Conservation (phyloP, 768 basidiomycete genomes). For the Hypholoma sublateritium region DNA sequence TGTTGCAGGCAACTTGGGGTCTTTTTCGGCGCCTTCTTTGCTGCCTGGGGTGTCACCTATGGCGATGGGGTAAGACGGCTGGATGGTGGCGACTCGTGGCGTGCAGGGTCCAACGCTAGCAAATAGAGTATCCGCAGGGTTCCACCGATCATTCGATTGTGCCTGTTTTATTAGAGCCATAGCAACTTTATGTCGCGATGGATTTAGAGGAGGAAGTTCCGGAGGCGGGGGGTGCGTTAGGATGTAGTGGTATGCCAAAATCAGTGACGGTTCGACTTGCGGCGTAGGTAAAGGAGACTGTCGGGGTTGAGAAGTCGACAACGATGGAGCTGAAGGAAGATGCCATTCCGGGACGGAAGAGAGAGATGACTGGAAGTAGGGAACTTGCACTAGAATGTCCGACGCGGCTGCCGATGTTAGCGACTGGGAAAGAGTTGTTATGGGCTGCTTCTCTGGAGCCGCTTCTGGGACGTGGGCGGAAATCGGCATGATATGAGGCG, state of each 20-base stretch:
- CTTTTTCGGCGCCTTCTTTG: slow-evolving; percentile 43
- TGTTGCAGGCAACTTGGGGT: slow-evolving; percentile 52
- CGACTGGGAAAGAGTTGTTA: slow-evolving; percentile 39
- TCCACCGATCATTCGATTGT: slow-evolving; percentile 64
- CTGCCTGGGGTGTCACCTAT: slow-evolving; percentile 27
- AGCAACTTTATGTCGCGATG: slow-evolving; percentile 72
- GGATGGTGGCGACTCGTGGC: slow-evolving; percentile 62
- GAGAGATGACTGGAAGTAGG: slow-evolving; percentile 73
- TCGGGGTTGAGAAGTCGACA: slow-evolving; percentile 19
- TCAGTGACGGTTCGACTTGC: slow-evolving; percentile 61
- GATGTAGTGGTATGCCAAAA: slow-evolving; percentile 75
- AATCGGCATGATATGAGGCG: slow-evolving; percentile 22
- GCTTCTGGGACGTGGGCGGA: slow-evolving; percentile 30
- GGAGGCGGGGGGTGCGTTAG: slow-evolving; percentile 66
- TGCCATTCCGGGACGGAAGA: slow-evolving; percentile 69
- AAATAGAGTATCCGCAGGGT: slow-evolving; percentile 65
- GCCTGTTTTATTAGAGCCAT: slow-evolving; percentile 64
- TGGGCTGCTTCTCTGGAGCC: slow-evolving; percentile 36
- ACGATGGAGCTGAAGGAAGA: slow-evolving; percentile 46
- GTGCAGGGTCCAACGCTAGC: slow-evolving; percentile 55
- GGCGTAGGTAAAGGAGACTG: slow-evolving; percentile 43
- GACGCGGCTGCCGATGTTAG: slow-evolving; percentile 54
- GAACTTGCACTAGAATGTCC: slow-evolving; percentile 70
- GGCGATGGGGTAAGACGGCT: slow-evolving; percentile 64
- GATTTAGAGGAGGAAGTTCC: slow-evolving; percentile 48